Evolutionary conservation across 1,284 basidiomycete species (phyloP), one percentile per base, ranked within the genome.

Genomic region (Hymenochaete sp.): DNA sequence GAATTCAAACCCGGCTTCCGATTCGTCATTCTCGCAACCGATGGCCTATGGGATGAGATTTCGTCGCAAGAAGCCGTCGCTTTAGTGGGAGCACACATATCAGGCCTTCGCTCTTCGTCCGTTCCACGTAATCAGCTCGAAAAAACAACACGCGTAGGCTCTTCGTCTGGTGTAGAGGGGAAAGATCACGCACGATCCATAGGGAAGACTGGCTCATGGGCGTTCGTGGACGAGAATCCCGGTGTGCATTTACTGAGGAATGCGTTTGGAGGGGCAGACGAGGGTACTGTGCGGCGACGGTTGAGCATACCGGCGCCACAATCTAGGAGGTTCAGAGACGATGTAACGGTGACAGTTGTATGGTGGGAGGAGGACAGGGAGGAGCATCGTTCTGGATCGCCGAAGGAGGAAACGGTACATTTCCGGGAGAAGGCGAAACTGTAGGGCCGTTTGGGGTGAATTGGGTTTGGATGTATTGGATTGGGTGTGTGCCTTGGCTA

Each of bases 51-150:
- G 91, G 96, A 99, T 64, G 73, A 87, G 54, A 73, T 98, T 45
- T 85, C 86, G 51, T 96, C 93, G n/a, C 83, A 93, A 59, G 93
- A 98, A 56, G 91, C 93, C 5, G 92, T 96, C 40, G 75, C 84
- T 13, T 79, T 99, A 18, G 85, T 95, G 14, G 91, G 82, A 3
- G 88, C 86, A 1, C 79, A 92, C 66, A 68, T 97, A 38, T 65
- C 73, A 14, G 87, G 89, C 16, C 63, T 89, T 13, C 79, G 77
- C 55, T 82, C 82, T 31, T 65, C 44, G 16, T 48, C 61, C 19
- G 57, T 90, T 24, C 59, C 78, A 31, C 83, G 82, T 57, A 58
- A 73, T 22, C 59, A 71, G 11, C 70, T 90, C 26, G 63, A 70
- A 6, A 51, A 56, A 1, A 73, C 73, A 4, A 82, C 76, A 14